Base-by-base conservation (phyloP, 1,284 basidiomycete species). In the Pseudozyma sp. region DNA sequence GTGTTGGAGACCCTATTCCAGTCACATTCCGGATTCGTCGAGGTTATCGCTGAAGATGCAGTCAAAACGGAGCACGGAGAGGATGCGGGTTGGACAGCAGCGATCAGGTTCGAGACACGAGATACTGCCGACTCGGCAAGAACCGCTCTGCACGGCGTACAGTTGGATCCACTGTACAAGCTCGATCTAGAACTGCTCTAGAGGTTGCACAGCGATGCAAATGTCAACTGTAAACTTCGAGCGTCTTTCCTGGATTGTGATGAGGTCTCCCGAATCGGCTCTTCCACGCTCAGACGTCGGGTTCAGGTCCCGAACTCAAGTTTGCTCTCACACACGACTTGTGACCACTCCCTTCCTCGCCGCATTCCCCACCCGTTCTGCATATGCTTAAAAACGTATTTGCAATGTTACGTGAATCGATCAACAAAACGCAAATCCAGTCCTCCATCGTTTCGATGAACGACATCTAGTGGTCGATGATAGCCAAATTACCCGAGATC, bases 81-180 rank as follows among this genome's bases (percentile, higher is more conserved):
- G 91, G 92, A 66, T 90, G 92, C 48, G 90, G 92, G 51, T 60
- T 79, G 68, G 80, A 66, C 44, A 5, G 57, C 68, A 7, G 17
- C 45, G 2, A 91, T 91, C 29, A 81, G 88, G 33, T 94, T 91
- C 85, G 91, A 93, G 78, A 88, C 88, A 7, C 85, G 90, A 6
- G 89, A 90, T 54, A 87, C 91, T 30, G 91, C 92, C n/a, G 85
- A 89, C 11, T 88, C 88, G 10, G 93, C 93, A 59, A 92, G 90
- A 86, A 89, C 91, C 58, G 92, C 90, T 7, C 83, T 94, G 68
- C 88, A 93, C 82, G 90, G 90, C 55, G 93, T 93, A 84, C 88
- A 90, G 39, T 86, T 94, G 67, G 92, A 92, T 86, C 91, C 91
- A 77, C 91, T 46, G 11, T 60, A 66, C 34, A 53, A 33, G 16